Percentiles rank a stretch among this genome's conserved stretches.
Conservation (phyloP, 495 filamentous ascomycete genomes). For the Recurvomyces mirabilis region DNA sequence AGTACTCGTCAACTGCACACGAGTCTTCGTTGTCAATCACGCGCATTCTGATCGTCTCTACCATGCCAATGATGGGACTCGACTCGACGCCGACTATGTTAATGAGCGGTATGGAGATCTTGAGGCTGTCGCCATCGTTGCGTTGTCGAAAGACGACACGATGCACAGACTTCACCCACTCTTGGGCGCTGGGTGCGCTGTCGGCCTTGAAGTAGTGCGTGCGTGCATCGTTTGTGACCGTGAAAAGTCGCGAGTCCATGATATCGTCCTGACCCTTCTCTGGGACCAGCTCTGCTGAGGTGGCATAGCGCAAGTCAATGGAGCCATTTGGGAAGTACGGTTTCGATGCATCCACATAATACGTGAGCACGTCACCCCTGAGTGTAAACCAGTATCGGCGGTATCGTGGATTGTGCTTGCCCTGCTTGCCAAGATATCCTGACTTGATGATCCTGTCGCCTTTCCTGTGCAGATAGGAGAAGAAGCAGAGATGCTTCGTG, state of each 20-base stretch:
- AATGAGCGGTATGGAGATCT: slow-evolving; percentile 79
- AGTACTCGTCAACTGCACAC: slow-evolving; percentile 95
- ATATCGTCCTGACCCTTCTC: slow-evolving; percentile 51
- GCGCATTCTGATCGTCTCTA: slow-evolving; percentile 86
- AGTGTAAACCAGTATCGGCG: slow-evolving; percentile 94
- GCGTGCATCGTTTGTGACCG: slow-evolving; percentile 69
- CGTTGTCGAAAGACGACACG: slow-evolving; percentile 91
- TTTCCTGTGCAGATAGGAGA: slow-evolving; percentile 89
- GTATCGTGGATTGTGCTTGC: slow-evolving; percentile 78
- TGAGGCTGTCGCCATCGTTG: slow-evolving; percentile 95
- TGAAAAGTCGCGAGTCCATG: slow-evolving; percentile 60
- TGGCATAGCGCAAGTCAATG: slow-evolving; percentile 85
- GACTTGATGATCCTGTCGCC: slow-evolving; percentile 66
- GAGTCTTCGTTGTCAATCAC: slow-evolving; percentile 88
- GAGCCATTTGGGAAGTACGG: slow-evolving; percentile 87
- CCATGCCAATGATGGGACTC: slow-evolving; percentile 80
- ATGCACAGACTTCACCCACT: slow-evolving; percentile 93
- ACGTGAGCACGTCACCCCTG: slow-evolving; percentile 90
- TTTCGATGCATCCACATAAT: slow-evolving; percentile 72
- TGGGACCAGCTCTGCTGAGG: slow-evolving; percentile 61
- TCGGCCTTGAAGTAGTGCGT: slow-evolving; percentile 86
- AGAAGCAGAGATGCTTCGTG: slow-evolving; percentile 86
- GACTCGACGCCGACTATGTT: slow-evolving; percentile 91
- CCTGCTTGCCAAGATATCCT: slow-evolving; percentile 79
- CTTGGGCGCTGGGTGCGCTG: slow-evolving; percentile 76